These are phyloP conservation scores for Thraustotheca clavata DNA, from an alignment of 352 stramenopile genomes.

Conservation along the genomic window DNA sequence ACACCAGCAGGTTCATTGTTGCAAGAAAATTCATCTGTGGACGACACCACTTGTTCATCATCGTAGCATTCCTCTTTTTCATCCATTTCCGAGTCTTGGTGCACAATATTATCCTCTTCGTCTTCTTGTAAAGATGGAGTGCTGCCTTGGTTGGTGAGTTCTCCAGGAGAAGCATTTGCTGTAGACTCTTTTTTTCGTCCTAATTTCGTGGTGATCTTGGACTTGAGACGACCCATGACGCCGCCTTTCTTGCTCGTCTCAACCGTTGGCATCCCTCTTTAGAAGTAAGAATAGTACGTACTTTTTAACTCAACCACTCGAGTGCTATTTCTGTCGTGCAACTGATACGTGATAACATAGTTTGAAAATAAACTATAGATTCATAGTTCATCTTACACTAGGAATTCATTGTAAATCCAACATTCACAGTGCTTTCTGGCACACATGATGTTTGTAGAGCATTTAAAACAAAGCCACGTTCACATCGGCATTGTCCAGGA, in stretches of 20 bases:
- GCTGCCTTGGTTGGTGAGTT: conserved; percentile 15
- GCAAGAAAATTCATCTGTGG: neutral
- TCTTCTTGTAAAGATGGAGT: neutral
- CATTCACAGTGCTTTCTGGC: neutral
- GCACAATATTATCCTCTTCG: neutral
- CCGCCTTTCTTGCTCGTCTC: conserved; percentile 8
- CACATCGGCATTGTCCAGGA: conserved; percentile 14
- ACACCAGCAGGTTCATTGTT: conserved; percentile 13
- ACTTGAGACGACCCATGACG: conserved; percentile 21
- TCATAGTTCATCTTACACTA: too few species aligned
- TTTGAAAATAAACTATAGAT: too few species aligned
- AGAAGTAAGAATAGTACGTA: too few species aligned
- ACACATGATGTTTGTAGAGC: conserved; percentile 6
- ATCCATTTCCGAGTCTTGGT: neutral
- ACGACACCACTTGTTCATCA: neutral
- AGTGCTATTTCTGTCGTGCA: too few species aligned
- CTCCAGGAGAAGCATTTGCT: too few species aligned
- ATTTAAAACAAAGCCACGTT: conserved; percentile 10
- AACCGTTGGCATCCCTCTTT: too few species aligned
- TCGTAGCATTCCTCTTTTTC: too few species aligned
- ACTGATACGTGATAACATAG: too few species aligned
- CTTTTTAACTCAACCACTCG: too few species aligned
- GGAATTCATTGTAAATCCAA: too few species aligned
- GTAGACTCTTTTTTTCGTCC: neutral
- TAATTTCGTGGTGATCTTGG: conserved; percentile 13